Evolutionary conservation across 1,139 yeast species (phyloP).

Genomic region (Geotrichum bryndzae): DNA sequence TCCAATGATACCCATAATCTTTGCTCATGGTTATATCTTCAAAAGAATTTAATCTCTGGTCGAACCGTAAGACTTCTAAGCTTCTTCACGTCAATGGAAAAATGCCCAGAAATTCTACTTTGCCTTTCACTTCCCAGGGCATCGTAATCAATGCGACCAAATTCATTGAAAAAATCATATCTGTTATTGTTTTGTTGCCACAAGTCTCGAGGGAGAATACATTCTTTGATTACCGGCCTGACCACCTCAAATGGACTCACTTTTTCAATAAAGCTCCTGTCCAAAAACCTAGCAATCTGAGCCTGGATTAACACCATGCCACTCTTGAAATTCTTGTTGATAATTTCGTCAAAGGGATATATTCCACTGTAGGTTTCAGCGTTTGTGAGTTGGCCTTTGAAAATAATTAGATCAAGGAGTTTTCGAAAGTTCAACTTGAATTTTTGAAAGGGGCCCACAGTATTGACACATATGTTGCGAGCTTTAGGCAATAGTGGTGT

Average conservation of each 20-base stretch:
- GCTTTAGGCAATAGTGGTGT: not conserved
- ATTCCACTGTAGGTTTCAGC: not conserved
- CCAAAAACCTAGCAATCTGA: not conserved
- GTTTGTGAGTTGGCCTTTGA: not conserved
- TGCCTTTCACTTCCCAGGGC: not conserved
- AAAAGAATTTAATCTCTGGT: not conserved
- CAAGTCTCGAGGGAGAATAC: not conserved
- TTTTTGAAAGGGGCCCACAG: not conserved
- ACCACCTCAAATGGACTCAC: not conserved
- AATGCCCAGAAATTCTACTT: not conserved
- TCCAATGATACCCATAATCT: too few relatives aligned
- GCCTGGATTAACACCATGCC: not conserved
- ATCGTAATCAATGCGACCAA: not conserved
- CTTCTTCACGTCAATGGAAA: not conserved
- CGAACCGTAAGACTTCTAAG: not conserved
- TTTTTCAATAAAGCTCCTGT: not conserved
- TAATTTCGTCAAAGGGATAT: not conserved
- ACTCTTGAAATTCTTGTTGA: not conserved
- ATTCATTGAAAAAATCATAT: not conserved
- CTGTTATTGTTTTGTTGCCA: not conserved
- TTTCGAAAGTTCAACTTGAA: not conserved
- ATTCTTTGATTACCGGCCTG: not conserved
- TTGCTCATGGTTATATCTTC: not conserved
- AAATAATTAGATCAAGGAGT: not conserved
- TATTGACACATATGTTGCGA: not conserved